Base-by-base conservation (phyloP, 352 stramenopile species). In the Phytophthora crassamura region DNA sequence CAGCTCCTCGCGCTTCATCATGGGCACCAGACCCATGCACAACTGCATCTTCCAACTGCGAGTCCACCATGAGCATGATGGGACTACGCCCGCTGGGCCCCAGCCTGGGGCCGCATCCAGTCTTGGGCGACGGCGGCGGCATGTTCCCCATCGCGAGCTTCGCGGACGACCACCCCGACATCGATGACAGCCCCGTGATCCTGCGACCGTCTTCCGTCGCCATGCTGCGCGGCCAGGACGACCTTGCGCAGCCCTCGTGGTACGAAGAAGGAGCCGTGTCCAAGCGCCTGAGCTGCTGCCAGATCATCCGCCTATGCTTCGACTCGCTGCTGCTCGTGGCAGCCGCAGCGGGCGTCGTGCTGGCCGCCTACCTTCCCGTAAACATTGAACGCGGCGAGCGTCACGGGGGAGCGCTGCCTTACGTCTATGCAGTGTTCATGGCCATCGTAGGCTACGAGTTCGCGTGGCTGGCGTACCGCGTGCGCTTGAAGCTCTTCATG, bases 391-490 rank as follows among this genome's bases (percentile, higher is more conserved):
- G 25, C 16, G 48, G 54, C 5, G 9, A 42, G 7, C 62, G 67
- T 35, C 58, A 56, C 9, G 67, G 67, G 50, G 69, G 51, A 25
- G 73, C 71, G 20, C 56, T 90, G 15, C 75, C 79, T 14, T 90
- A 86, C 53, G 40, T 89, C 4, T 88, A 77, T 45, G 69, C 67
- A 20, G 53, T 83, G 7, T 50, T 78, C 30, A 72, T 82, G 10
- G 77, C 79, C 12, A 39, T 85, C 18, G 77, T 79, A 30, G 69
- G 72, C 35, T 83, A 75, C 53, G 82, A 90, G 69, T 90, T 74
- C 45, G 74, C 70, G 33, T 90, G 82, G 82, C 54, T 90, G 36
- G 74, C 74, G 7, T 90, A 90, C 56, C 75, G 79, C 14, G 75
- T 86, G 16, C 69, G 75, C 0, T 49, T 88, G 12, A 75, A 79